Base-by-base conservation (phyloP, 805 yeast species). In the Kodamaea restingae region DNA sequence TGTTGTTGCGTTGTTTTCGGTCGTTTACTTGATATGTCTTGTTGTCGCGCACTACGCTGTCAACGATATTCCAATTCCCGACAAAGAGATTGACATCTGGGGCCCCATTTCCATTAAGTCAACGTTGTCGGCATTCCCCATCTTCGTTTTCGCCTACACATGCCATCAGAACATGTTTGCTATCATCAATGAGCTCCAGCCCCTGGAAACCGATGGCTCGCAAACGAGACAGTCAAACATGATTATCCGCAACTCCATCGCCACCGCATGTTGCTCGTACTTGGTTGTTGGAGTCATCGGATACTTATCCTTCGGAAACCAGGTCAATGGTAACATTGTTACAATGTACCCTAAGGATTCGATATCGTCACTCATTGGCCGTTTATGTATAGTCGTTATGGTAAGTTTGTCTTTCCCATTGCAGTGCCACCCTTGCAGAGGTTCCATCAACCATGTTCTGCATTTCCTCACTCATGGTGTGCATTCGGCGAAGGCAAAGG, bases 161-260 rank as follows among this genome's bases (percentile, higher is more conserved):
- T 88, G 93, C 36, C 84, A 84, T 43, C 91, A 85, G 63, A 85
- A 84, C 59, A 77, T 84, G 70, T 83, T 81, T 55, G 80, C 88
- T 7, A 82, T 85, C 38, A 75, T 81, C 51, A 80, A 82, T 52
- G 95, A 85, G 58, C 64, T 84, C 46, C 49, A 57, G 39, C 61
- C 65, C n/a, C 50, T 50, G 49, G 70, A 59, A 7, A 45, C 25
- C 2, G 58, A 49, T 25, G 71, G 71, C 18, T 58, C 66, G 29
- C 66, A 60, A 47, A 67, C 74, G 1, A 55, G 74, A 40, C 73
- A 68, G 48, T 61, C 74, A 29, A 72, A 77, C 46, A 74, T 76
- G 35, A 61, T 75, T 3, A 61, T 80, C 43, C 52, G 69, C 17
- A 77, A 79, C 12, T 70, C 90, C 8, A 73, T 81, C 33, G 45